phyloP scores from a whole-genome alignment of 1,284 basidiomycete species.

The Leccinum pachyderme region DNA sequence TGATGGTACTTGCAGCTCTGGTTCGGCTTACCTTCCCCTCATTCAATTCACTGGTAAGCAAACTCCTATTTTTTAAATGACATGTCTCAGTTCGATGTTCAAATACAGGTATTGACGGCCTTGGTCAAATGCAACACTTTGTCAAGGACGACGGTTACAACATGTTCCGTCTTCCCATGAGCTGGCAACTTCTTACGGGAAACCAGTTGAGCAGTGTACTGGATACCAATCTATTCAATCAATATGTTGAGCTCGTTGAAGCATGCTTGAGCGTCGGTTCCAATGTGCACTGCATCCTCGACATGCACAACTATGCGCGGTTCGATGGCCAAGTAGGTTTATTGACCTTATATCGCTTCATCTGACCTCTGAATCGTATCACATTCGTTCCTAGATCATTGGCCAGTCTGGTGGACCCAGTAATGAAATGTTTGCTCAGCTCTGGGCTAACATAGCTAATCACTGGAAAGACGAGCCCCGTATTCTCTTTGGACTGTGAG shows the following conservation, averaged over 20 bases:
- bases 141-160: conserved; percentile 42
- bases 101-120: conserved; percentile 21
- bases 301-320: conserved; percentile 60
- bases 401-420: conserved; percentile 57
- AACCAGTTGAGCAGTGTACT: conserved; percentile 43
- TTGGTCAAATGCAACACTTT: conserved; percentile 51
- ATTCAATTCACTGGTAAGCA: conserved; percentile 19
- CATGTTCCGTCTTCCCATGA: conserved; percentile 44
- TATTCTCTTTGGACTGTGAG: conserved; percentile 55
- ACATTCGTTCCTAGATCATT: conserved; percentile 40
- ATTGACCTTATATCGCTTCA: neutral
- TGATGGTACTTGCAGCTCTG: conserved; percentile 19
- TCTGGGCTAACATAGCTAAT: conserved; percentile 54
- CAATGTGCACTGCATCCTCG: conserved; percentile 49
- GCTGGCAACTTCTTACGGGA: conserved; percentile 48
- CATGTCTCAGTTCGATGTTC: neutral
- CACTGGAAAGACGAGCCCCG: conserved; percentile 49
- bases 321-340: conserved; percentile 42
- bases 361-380: neutral
- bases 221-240: conserved; percentile 43
- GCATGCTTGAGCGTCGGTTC: conserved; percentile 39
- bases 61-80: neutral
- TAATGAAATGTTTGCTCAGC: conserved; percentile 50
- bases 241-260: conserved; percentile 53
- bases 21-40: conserved; percentile 18